Conservation (phyloP, 331 rosid species). For the Arachis monticola region DNA sequence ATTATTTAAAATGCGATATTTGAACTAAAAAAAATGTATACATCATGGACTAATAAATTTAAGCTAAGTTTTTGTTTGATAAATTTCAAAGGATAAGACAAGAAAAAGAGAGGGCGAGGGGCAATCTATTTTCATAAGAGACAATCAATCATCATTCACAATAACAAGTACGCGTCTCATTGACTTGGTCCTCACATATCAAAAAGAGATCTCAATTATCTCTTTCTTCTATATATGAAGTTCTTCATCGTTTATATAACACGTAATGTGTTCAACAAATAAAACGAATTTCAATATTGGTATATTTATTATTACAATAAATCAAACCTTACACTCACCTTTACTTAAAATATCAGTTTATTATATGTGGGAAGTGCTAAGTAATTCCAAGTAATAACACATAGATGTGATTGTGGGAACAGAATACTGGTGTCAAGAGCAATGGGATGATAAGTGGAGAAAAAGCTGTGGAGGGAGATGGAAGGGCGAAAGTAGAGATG, state of each 20-base stretch:
- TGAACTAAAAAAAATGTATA: background rate
- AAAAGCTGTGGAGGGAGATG: slow-evolving; percentile 27
- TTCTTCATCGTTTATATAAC: background rate
- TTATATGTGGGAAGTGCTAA: no score
- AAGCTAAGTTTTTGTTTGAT: no score
- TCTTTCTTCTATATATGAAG: no score
- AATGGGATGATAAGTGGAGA: slow-evolving; percentile 33
- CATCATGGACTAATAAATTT: no score
- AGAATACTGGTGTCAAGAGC: slow-evolving; percentile 37
- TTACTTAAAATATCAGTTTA: no score
- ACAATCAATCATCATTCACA: background rate
- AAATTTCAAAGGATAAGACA: background rate
- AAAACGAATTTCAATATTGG: no score
- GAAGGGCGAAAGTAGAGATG: slow-evolving; percentile 26
- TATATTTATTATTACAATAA: no score
- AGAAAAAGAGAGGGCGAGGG: background rate
- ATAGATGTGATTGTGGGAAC: background rate
- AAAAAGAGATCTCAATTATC: background rate
- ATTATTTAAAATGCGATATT: background rate
- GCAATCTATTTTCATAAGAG: background rate
- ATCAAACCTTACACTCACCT: no score
- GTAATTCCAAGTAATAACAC: background rate
- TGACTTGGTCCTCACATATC: background rate
- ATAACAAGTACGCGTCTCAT: background rate
- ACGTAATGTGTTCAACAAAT: no score